These are phyloP conservation scores for Rhizophora apiculata DNA, from an alignment of 345 rosid species.

Conservation along the genomic window DNA sequence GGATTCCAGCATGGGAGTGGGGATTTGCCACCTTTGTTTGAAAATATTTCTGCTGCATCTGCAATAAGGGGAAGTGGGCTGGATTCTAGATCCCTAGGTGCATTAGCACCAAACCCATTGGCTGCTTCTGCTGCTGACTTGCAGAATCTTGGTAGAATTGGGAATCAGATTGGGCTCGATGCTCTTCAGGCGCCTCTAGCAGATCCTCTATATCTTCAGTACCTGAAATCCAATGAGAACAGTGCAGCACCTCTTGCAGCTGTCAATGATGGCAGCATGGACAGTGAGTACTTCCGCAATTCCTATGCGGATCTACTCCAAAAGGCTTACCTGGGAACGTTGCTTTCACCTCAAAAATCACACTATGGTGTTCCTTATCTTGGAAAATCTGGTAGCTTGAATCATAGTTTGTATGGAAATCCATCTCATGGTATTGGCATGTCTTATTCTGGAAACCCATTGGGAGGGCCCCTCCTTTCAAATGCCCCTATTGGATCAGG, in stretches of 20 bases:
- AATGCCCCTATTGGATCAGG: slow-evolving; percentile 49
- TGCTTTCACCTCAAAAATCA: slow-evolving; percentile 48
- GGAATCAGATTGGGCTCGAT: slow-evolving; percentile 38
- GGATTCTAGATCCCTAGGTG: slow-evolving; percentile 42
- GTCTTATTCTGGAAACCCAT: slow-evolving; percentile 50
- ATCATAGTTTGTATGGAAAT: slow-evolving; percentile 47
- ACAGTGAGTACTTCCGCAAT: slow-evolving; percentile 40
- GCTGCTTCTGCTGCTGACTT: slow-evolving; percentile 43
- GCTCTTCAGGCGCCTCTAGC: slow-evolving; percentile 40
- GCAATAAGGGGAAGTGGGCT: slow-evolving; percentile 46
- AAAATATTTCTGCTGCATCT: slow-evolving; percentile 49
- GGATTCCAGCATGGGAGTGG: slow-evolving; percentile 42
- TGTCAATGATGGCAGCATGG: slow-evolving; percentile 42
- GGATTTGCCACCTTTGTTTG: slow-evolving; percentile 49
- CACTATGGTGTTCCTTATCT: slow-evolving; percentile 44
- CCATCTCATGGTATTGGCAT: slow-evolving; percentile 47
- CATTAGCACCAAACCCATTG: slow-evolving; percentile 42
- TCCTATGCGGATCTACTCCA: slow-evolving; percentile 55
- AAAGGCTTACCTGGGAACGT: slow-evolving; percentile 47
- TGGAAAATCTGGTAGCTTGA: slow-evolving; percentile 43
- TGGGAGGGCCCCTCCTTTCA: slow-evolving; percentile 41
- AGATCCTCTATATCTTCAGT: slow-evolving; percentile 47
- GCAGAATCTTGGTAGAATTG: slow-evolving; percentile 38
- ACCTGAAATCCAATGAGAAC: slow-evolving; percentile 47
- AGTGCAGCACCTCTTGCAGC: slow-evolving; percentile 46